Base-by-base conservation (phyloP, 306 rosid species). In the Dicorynia guianensis region DNA sequence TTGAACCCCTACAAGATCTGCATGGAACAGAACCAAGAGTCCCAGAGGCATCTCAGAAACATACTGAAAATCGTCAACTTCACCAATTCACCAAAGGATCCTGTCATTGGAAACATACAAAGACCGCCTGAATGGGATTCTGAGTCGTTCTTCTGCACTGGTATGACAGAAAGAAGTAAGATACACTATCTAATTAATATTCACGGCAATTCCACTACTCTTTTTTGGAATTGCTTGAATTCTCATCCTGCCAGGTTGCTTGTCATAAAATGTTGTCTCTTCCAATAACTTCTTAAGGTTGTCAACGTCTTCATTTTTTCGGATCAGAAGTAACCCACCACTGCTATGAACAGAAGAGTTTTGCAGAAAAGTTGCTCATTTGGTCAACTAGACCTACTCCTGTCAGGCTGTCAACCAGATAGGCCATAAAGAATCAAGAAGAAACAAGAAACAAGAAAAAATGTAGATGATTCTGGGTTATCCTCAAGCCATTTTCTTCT, bases 331-430 rank as follows among this genome's bases (percentile, higher is more conserved):
- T 36, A 96, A 33, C 99, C 99, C 0, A 7, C 76, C 67, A 96
- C 98, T 30, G 99, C 97, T 67, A 90, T 38, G 33, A 96, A 92
- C 80, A 96, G 82, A 56, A 96, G 83, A 19, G 97, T 96, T 86
- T 96, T 96, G 92, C 99, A 96, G 73, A 96, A 82, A 92, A 92
- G 82, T 96, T 96, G 84, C 93, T 36, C 93, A 84, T 92, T 90
- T 96, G 98, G 65, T 91, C 99, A 19, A 96, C 99, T 77, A 96
- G 80, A 75, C 99, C 99, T 14, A 92, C 98, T 79, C 99, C 99
- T 11, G 98, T 96, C 91, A 96, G 87, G 91, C 99, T 89, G 87
- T 96, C 99, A 39, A 96, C 97, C 9, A 96, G 58, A 81, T 96
- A 96, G 7, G 99, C 97, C 97, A 91, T 92, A 63, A 96, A 96